Evolutionary conservation across 805 yeast species (phyloP).

Genomic region (Myxozyma lipomycoides): DNA sequence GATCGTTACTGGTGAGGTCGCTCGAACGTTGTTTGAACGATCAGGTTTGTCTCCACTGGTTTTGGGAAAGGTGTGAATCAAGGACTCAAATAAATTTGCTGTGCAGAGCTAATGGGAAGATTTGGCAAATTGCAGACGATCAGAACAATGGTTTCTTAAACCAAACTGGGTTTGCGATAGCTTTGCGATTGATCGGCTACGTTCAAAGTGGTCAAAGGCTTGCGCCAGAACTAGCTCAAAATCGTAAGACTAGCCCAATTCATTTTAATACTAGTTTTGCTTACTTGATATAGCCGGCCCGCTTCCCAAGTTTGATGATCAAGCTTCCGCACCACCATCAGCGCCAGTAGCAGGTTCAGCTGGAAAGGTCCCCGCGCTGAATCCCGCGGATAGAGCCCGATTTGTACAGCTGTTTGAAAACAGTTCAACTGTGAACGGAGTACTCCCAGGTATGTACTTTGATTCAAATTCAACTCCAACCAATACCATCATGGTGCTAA

Average conservation of each 20-base stretch:
- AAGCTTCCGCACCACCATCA: slow-evolving; percentile 3
- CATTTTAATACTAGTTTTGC: slow-evolving; percentile 6
- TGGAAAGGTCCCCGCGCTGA: slow-evolving; percentile 36
- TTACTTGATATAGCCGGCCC: slow-evolving; percentile 53
- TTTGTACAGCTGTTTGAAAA: slow-evolving; percentile 32
- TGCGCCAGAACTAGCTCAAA: slow-evolving; percentile 50
- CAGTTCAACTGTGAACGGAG: slow-evolving; percentile 7
- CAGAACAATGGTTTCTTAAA: slow-evolving; percentile 80
- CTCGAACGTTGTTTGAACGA: slow-evolving; percentile 77
- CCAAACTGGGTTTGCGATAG: slow-evolving; percentile 74
- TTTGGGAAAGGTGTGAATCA: slow-evolving; percentile 54
- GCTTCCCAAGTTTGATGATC: slow-evolving; percentile 53
- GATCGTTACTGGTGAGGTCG: slow-evolving; percentile 80
- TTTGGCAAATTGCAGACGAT: slow-evolving; percentile 94
- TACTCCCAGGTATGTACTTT: slow-evolving; percentile 11
- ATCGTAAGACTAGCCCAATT: slow-evolving; percentile 27
- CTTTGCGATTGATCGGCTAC: slow-evolving; percentile 85
- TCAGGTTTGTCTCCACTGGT: slow-evolving; percentile 74
- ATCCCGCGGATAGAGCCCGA: slow-evolving; percentile 38
- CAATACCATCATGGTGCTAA: no score
- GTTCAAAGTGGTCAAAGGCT: slow-evolving; percentile 70
- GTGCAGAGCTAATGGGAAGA: slow-evolving; percentile 35
- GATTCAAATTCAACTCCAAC: background rate
- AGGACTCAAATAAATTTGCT: background rate
- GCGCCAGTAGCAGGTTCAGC: background rate